Evolutionary conservation across 805 yeast genomes (phyloP), one percentile per base, ranked within the genome.

Genomic region (Komagataella pseudopastoris): DNA sequence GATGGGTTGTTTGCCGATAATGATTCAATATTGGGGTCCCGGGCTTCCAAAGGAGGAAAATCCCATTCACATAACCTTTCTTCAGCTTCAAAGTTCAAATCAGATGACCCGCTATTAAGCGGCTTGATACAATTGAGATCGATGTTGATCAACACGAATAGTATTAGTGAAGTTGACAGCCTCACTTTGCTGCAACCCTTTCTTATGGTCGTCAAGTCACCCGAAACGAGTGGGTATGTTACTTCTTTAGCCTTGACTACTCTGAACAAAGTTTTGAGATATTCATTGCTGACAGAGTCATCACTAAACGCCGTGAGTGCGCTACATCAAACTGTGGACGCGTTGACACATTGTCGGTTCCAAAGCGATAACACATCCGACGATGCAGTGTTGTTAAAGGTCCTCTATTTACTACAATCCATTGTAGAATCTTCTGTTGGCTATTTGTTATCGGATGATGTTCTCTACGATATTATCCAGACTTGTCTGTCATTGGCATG

Each of bases 331-430:
- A 74, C 85, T 49, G 77, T 83, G 7, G 77, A 78, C 36, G 78
- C 97, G 0, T 73, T 93, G 55, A 87, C 98, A 0, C 96, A 88
- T 63, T 93, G 98, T 67, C 78, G 96, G 48, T 93, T 93, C 63
- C 97, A 93, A 70, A 96, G 96, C 2, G 96, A 90, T 62, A 95
- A 88, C 63, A 77, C 84, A 43, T 84, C 88, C 46, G 98, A 93
- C 67, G 99, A 93, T 63, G 86, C 95, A 0, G 91, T 93, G 3
- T 70, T 93, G 48, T 73, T 91, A 50, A 87, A 87, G 60, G 95
- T 93, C 18, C 76, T 93, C 55, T 72, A 84, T 47, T 70, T 91
- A 23, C 71, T 91, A 58, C 91, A 88, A 57, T 64, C 68, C 20
- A 74, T 90, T 14, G 74, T 89, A 14, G 71, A 74, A 18, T 79